phyloP scores from a whole-genome alignment of 2,329 filamentous ascomycete species.

The Fusarium ramigenum region DNA sequence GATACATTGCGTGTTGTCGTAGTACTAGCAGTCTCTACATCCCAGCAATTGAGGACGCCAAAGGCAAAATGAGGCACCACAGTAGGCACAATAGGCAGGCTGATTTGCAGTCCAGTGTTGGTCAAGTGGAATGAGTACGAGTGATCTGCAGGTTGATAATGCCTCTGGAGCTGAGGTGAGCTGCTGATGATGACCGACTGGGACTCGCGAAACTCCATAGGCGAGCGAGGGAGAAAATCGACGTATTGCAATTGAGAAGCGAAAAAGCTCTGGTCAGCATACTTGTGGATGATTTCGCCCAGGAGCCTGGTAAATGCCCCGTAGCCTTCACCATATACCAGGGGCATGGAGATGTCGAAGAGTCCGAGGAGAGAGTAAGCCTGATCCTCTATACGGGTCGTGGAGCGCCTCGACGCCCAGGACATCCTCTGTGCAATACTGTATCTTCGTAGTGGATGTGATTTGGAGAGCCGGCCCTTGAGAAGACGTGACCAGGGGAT shows the following conservation, averaged over 20 bases:
- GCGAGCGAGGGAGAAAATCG: not conserved
- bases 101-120: too few relatives aligned
- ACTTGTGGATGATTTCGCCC: not conserved
- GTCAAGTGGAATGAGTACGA: too few relatives aligned
- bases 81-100: too few relatives aligned
- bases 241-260: not conserved
- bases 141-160: not conserved
- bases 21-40: too few relatives aligned
- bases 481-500: not conserved
- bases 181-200: not conserved
- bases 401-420: fast-evolving
- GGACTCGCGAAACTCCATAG: not conserved
- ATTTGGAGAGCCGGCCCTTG: not conserved
- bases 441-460: not conserved
- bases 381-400: not conserved
- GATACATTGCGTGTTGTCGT: too few relatives aligned
- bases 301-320: fast-evolving
- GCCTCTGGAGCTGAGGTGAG: not conserved
- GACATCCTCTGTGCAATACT: not conserved
- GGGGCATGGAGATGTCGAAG: fast-evolving
- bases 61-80: too few relatives aligned
- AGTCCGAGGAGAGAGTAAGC: not conserved
- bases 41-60: too few relatives aligned
- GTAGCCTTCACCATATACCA: fast-evolving
- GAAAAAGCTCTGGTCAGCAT: not conserved